These are phyloP conservation scores for Hondaea fermentalgiana DNA, from an alignment of 108 stramenopile species.

Conservation along the genomic window DNA sequence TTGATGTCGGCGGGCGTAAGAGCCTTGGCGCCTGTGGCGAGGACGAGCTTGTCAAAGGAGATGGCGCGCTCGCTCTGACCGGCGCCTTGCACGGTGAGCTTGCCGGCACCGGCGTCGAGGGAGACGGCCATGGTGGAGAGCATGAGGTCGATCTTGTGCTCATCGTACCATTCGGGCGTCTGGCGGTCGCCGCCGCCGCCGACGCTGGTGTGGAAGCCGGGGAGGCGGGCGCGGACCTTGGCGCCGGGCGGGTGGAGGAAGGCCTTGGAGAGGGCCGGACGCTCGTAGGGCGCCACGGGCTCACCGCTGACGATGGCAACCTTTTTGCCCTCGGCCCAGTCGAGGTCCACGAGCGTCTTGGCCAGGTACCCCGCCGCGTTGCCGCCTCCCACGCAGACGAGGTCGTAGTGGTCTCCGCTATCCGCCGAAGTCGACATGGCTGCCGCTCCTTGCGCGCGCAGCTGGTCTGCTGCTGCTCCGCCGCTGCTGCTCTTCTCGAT, in stretches of 20 bases:
- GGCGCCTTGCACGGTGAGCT: neutral
- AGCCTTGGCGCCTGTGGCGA: neutral
- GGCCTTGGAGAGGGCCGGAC: slow-evolving; percentile 2
- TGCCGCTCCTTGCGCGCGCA: neutral
- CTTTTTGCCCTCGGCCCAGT: neutral
- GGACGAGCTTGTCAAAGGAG: neutral
- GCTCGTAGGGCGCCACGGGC: neutral
- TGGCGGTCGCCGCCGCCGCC: slow-evolving; percentile 2
- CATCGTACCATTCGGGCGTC: neutral
- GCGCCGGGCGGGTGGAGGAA: slow-evolving; percentile 10
- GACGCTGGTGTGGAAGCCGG: slow-evolving; percentile 1
- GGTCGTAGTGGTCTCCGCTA: neutral
- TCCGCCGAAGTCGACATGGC: neutral
- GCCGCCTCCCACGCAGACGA: neutral
- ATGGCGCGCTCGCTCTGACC: neutral
- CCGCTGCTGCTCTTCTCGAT: neutral
- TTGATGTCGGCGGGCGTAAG: neutral
- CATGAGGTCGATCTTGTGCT: neutral
- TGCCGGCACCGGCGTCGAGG: neutral
- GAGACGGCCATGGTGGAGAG: neutral
- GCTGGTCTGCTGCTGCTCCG: neutral
- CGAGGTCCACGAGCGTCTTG: neutral
- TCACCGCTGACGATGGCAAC: neutral
- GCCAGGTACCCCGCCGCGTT: neutral
- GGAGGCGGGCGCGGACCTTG: neutral